Evolutionary conservation across 192 early-diverging fungal species (phyloP), one percentile per base, ranked within the genome.

Genomic region (Gamsiella multidivaricata): DNA sequence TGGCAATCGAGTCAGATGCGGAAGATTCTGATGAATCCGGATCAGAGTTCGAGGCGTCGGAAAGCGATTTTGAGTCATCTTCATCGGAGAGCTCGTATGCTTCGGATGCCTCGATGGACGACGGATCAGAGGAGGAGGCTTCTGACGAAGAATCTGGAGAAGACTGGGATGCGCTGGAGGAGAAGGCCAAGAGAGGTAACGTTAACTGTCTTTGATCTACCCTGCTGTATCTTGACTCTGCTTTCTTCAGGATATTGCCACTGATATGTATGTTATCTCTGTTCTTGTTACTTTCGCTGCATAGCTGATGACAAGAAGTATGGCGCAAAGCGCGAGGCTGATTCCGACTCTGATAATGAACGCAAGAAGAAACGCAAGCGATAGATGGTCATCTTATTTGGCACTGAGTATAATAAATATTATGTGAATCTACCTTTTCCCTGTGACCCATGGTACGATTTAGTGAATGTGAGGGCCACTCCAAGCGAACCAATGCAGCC

Each of bases 131-230:
- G 20, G 80, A 53, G 3, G 69, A 62, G 7, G 89, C 84, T 32
- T 84, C 84, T 15, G 85, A 86, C 46, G 87, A 87, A 28, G 86
- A 87, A 31, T 87, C 86, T n/a, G 88, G 86, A 20, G 72, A 74
- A 75, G 92, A 93, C 65, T 94, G 93, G 93, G 93, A 94, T 69
- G 91, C 86, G 41, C 76, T 91, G 32, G 93, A 94, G 69, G 91
- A 90, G 70, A 91, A 93, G 69, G 92, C 93, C 9, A 85, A 89
- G 65, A 63, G 84, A 72, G 87, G 87, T 86, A 70, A 45, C 10
- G 14, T 11, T 7, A 3, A 32, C 2, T 15, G 36, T 14, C 3
- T 5, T 42, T 12, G 7, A 11, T 39, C 23, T 25, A 15, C n/a
- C 20, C 5, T 33, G 10, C 3, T 54, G 11, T 1, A 12, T 64